These are phyloP conservation scores for Coemansia sp. DNA, from an alignment of 192 early-diverging fungal genomes.

Conservation along the genomic window DNA sequence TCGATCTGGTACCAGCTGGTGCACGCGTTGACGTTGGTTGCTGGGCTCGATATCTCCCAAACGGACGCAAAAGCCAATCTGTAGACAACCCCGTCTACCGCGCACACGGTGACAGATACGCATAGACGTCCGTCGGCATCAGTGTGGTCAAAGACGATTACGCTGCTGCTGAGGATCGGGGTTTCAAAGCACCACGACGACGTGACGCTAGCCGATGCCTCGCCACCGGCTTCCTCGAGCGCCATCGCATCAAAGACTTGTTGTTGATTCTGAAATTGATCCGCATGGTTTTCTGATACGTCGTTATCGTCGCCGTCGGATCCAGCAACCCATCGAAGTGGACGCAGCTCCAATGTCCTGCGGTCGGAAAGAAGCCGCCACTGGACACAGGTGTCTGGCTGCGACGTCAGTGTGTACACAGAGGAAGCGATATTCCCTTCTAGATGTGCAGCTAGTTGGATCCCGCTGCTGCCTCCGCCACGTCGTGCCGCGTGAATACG, in stretches of 20 bases:
- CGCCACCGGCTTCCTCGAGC: conserved; percentile 4
- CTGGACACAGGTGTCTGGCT: conserved; percentile 47
- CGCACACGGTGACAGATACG: conserved; percentile 33
- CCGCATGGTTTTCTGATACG: background rate
- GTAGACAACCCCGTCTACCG: conserved; percentile 34
- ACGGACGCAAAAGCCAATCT: conserved; percentile 38
- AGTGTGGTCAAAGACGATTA: conserved; percentile 23
- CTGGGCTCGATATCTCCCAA: conserved; percentile 37
- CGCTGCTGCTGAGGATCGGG: conserved; percentile 22
- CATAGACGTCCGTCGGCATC: conserved; percentile 10
- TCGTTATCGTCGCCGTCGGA: background rate
- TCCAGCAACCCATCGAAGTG: conserved; percentile 39
- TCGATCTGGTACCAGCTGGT: conserved; percentile 45
- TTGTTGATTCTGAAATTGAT: background rate
- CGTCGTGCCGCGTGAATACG: no score
- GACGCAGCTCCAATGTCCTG: conserved; percentile 41
- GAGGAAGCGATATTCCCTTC: conserved; percentile 22
- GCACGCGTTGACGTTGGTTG: conserved; percentile 26
- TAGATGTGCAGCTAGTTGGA: conserved; percentile 37
- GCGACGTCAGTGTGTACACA: conserved; percentile 41
- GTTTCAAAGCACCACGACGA: conserved; percentile 49
- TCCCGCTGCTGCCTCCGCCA: conserved; percentile 2
- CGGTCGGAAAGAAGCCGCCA: conserved; percentile 50
- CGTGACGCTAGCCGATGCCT: conserved; percentile 13
- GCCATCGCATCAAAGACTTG: background rate